Conservation (phyloP, 345 rosid genomes). For the Pelargonium nanum region DNA sequence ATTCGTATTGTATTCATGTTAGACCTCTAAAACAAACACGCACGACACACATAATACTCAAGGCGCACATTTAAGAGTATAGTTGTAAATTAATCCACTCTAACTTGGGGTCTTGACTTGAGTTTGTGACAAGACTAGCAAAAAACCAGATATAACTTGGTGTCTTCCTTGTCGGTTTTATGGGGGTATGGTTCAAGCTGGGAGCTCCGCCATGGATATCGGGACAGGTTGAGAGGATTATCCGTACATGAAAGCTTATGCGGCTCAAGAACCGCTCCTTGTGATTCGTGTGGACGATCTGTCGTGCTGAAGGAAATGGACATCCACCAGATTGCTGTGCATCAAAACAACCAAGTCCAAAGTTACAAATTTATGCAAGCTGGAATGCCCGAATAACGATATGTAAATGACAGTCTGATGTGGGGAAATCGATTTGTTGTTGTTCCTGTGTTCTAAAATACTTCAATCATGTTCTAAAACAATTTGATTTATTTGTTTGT, state of each 20-base stretch:
- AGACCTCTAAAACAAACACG: too few species aligned
- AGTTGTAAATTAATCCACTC: too few species aligned
- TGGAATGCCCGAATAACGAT: not conserved
- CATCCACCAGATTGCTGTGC: constrained; percentile 86
- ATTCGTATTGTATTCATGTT: too few species aligned
- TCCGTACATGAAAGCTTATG: constrained; percentile 88
- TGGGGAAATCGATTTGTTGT: not conserved
- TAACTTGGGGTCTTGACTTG: too few species aligned
- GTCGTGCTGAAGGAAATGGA: constrained; percentile 98
- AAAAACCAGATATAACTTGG: too few species aligned
- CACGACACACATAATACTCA: too few species aligned
- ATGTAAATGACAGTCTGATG: not conserved
- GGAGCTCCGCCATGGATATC: constrained; percentile 50
- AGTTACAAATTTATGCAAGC: too few species aligned
- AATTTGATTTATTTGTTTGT: too few species aligned
- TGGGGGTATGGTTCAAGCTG: constrained; percentile 93
- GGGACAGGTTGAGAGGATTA: constrained; percentile 81
- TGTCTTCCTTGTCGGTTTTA: constrained; percentile 78
- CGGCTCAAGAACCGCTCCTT: constrained; percentile 88
- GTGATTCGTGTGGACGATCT: constrained; percentile 89
- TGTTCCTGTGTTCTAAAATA: too few species aligned
- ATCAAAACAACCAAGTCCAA: constrained; percentile 65
- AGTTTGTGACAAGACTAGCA: too few species aligned
- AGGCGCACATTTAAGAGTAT: too few species aligned
- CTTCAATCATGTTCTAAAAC: not conserved